Percentiles rank a stretch among this genome's conserved stretches.
These are phyloP conservation scores for Corymbia maculata DNA, from an alignment of 345 rosid species.

Conservation along the genomic window DNA sequence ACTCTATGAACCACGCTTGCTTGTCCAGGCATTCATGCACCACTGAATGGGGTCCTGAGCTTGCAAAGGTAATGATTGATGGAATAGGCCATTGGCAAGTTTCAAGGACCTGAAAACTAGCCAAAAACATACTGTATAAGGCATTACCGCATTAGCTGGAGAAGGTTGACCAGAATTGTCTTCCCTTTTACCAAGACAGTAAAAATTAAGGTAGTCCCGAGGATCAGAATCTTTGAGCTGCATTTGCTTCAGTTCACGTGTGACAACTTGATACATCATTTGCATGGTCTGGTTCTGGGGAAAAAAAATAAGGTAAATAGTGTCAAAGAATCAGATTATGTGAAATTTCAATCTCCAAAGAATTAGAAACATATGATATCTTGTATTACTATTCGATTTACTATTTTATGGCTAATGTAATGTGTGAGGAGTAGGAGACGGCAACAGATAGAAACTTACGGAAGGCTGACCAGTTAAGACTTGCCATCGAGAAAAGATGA, in stretches of 20 bases:
- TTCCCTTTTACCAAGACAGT: slow-evolving; percentile 82
- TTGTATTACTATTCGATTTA: background rate
- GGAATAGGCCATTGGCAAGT: background rate
- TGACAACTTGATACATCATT: slow-evolving; percentile 75
- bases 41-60: background rate
- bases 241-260: slow-evolving; percentile 45
- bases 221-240: slow-evolving; percentile 49
- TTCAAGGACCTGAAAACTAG: background rate
- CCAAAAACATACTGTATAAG: background rate
- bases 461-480: background rate
- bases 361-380: background rate
- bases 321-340: background rate
- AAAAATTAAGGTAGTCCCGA: slow-evolving; percentile 90
- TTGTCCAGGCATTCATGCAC: background rate
- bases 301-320: background rate
- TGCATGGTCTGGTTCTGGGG: slow-evolving; percentile 88
- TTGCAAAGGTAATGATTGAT: background rate
- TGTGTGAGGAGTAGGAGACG: background rate
- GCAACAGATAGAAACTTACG: background rate
- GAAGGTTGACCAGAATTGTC: background rate
- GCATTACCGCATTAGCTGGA: slow-evolving; percentile 38
- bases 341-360: background rate
- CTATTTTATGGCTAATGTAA: background rate
- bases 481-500: background rate
- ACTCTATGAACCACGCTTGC: background rate